Evolutionary conservation across 108 stramenopile genomes (phyloP), one percentile per base, ranked within the genome.

Genomic region (Nitzschia palea): DNA sequence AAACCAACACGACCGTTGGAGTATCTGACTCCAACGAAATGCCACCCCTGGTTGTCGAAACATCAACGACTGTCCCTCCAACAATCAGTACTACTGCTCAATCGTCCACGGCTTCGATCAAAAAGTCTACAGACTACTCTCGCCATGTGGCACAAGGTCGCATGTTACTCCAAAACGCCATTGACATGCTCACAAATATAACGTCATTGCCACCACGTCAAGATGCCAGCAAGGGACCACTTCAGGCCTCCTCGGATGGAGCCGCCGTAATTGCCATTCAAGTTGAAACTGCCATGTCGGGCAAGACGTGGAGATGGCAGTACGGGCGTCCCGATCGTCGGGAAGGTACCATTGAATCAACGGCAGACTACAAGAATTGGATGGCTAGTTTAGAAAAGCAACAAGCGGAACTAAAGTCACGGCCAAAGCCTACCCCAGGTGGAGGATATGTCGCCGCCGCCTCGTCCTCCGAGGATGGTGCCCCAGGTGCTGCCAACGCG

Each of bases 341-440:
- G 3, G 81, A 82, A 33, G 75, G 67, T 12, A 80, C 81, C 10
- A 65, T 82, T 23, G 79, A 73, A 55, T 25, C 59, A 1, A 74
- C 81, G 1, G 35, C 42, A 4, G 85, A 80, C 37, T 86, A 74
- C 69, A 68, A 67, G 56, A 50, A 59, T 1, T 86, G 78, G 65
- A 55, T 80, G 28, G 62, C 70, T 32, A 26, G n/a, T 22, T 35
- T 65, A 23, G 55, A 54, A 17, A 57, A 80, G 28, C 43, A 73
- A 47, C 45, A 73, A 52, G 79, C 80, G 32, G 80, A 85, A 42
- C 67, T 68, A 8, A 71, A 73, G 59, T 51, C 70, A 2, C 71
- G 84, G 26, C 84, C 84, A 62, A 85, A 76, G 56, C 85, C 81
- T 14, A 44, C 70, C 37, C 81, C 81, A 0, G 85, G 81, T 68